A percentile compares a stretch with the other conserved stretches of the same genome.
Evolutionary conservation across 1,284 basidiomycete species (phyloP).

Genomic region (Mycosarcoma maydis): DNA sequence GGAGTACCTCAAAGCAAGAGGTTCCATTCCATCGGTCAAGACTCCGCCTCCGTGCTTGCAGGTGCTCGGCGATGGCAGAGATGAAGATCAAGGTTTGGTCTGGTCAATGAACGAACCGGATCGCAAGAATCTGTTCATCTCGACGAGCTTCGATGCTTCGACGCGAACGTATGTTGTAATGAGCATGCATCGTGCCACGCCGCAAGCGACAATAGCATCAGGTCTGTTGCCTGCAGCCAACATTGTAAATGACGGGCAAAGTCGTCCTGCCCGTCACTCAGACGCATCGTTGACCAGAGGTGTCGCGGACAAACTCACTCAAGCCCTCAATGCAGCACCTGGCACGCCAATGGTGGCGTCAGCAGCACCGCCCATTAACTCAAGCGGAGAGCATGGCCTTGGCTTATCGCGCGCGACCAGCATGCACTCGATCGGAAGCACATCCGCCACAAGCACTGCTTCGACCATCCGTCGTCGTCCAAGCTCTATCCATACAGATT

Average conservation of each 20-base stretch:
- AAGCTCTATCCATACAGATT: constrained; percentile 42
- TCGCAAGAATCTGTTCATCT: constrained; percentile 38
- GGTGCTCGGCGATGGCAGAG: constrained; percentile 61
- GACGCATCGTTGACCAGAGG: constrained; percentile 49
- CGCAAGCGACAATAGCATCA: not conserved
- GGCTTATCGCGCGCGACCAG: constrained; percentile 47
- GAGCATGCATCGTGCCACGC: constrained; percentile 27
- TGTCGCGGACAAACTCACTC: constrained; percentile 34
- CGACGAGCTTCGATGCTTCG: constrained; percentile 42
- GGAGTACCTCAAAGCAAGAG: constrained; percentile 58
- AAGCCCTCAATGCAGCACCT: constrained; percentile 31
- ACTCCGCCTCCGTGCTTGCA: constrained; percentile 55
- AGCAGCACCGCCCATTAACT: constrained; percentile 24
- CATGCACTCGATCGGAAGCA: constrained; percentile 44
- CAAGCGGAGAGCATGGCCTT: constrained; percentile 24
- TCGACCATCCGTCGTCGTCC: constrained; percentile 41
- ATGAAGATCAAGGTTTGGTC: constrained; percentile 53
- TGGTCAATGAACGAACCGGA: constrained; percentile 42
- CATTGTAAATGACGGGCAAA: constrained; percentile 15
- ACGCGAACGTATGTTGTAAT: constrained; percentile 26
- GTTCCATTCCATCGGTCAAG: constrained; percentile 61
- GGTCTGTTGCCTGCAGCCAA: constrained; percentile 30
- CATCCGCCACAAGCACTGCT: constrained; percentile 14
- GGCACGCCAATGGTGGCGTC: constrained; percentile 26
- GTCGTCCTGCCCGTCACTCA: constrained; percentile 27